Base-by-base conservation (phyloP, 2,329 filamentous ascomycete species). In the Calcarisporium arbuscula region DNA sequence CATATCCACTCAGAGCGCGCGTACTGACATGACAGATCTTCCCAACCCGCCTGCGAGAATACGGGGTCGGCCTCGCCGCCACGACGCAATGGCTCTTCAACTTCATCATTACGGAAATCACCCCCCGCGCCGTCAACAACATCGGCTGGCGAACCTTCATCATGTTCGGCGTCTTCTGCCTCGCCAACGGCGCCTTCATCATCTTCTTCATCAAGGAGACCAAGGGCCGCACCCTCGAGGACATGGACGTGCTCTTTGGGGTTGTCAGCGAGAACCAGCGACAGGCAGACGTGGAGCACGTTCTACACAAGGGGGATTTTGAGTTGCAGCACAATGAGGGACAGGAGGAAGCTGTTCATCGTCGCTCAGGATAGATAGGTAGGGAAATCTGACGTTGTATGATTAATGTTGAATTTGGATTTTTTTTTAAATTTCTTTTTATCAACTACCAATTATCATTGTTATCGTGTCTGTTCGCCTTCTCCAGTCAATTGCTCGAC, bases 41-140 rank as follows among this genome's bases (percentile, higher is more conserved):
- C 32, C 41, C 41, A 8, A 38, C 38, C 11, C 35, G 41, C 4
- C 30, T 44, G 12, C 43, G 43, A 12, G 36, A 39, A 8, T 44
- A 44, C 23, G 41, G 41, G 45, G 77, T 82, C 6, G 68, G 75
- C 2, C 63, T 82, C 28, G 78, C 71, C 0, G 77, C 79, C 2
- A 70, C 75, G 1, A 80, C 73, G 1, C 77, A 82, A 48, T 81
- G 77, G 77, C 49, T 82, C 4, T 82, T 82, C 54, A 82, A 83
- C 48, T 79, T 82, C 38, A 74, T 80, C 4, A 74, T 83, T 29
- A 39, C 45, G 3, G 15, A 35, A n/a, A 32, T 47, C 14, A 45
- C 43, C 1, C 44, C 44, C 4, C 30, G 26, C 5, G 40, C 40
- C 15, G 32, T 47, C 20, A 38, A 43, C 26, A 31, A 44, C 27